Evolutionary conservation across 164 flowering plant species (phyloP), one percentile per base, ranked within the genome.

Genomic region (Platanus orientalis): DNA sequence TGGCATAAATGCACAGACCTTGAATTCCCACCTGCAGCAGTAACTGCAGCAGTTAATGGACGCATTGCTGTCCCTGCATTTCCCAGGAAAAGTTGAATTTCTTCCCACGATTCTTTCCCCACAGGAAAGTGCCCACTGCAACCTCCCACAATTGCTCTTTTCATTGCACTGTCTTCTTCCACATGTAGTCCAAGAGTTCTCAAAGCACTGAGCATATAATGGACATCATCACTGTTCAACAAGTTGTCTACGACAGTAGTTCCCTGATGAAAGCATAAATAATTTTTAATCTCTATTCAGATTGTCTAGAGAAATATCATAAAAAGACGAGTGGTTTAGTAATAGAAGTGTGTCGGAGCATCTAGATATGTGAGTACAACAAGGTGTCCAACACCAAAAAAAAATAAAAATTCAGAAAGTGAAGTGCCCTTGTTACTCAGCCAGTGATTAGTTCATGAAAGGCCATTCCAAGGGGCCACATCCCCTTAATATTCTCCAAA

Each of bases 1-100:
- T n/a, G n/a, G n/a, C n/a, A n/a, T n/a, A n/a, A n/a, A n/a, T n/a
- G n/a, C n/a, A 63, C 76, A 73, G 25, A 92, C 99, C 96, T 88
- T 61, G 90, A 59, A 69, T 89, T 81, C 75, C 99, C 99, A 63
- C 99, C 99, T 34, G 99, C 99, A 66, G 82, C 97, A 54, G 86
- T 77, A 61, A 95, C 92, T 61, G 96, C 99, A 70, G 99, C 99
- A 26, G 99, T 92, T 78, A 95, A 72, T 25, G 97, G 99, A 30
- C 99, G 93, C 99, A 95, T 95, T 24, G 99, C 99, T 29, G 99
- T 94, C 52, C 99, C 99, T 25, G 99, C 99, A 86, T 94, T 94
- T 71, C 99, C 99, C 24, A 94, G 86, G 77, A 89, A 92, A 58
- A 95, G 97, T 65, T 86, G 76, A 70, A 95, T 61, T 65, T 87